Evolutionary conservation across 768 basidiomycete species (phyloP), one percentile per base, ranked within the genome.

Genomic region (Pholiota microspora): DNA sequence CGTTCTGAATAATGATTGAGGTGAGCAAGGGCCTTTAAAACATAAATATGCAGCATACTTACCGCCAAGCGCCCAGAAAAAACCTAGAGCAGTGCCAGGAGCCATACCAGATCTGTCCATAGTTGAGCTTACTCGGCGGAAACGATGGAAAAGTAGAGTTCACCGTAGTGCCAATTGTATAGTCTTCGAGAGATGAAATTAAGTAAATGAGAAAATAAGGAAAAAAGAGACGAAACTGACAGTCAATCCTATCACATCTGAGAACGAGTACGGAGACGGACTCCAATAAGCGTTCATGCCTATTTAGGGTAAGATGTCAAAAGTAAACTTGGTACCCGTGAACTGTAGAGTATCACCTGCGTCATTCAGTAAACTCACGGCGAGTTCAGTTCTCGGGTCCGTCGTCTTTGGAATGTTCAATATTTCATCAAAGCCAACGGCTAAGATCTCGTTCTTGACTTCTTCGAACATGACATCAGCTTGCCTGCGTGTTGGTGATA

Each of bases 231-330:
- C 15, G n/a, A 29, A 52, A 45, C 12, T 25, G 9, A 87, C 87
- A 59, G 83, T 87, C 36, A 87, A 69, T 13, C 87, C 87, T 46
- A 88, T 81, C 15, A 84, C 71, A 64, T 85, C 85, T 8, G 77
- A 70, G 60, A 86, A 83, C 1, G 79, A 78, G 49, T 77, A 76
- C 8, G 77, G 69, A 1, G 75, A 73, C 10, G 79, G 75, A 59
- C 80, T 85, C 87, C 87, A 89, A 61, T 88, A 88, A 9, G 87
- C 85, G 64, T 85, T 85, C 25, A 81, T 79, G 4, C 84, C 85
- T 5, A 23, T 40, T 4, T 46, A 49, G 12, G 42, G 27, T 27
- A 9, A 13, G 50, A 23, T 18, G 44, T 45, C 15, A 27, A 44
- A 15, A 47, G 44, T 18, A 12, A 34, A 52, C 15, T 53, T 15